Evolutionary conservation across 2,329 filamentous ascomycete genomes (phyloP).

Genomic region (Claviceps paspali): DNA sequence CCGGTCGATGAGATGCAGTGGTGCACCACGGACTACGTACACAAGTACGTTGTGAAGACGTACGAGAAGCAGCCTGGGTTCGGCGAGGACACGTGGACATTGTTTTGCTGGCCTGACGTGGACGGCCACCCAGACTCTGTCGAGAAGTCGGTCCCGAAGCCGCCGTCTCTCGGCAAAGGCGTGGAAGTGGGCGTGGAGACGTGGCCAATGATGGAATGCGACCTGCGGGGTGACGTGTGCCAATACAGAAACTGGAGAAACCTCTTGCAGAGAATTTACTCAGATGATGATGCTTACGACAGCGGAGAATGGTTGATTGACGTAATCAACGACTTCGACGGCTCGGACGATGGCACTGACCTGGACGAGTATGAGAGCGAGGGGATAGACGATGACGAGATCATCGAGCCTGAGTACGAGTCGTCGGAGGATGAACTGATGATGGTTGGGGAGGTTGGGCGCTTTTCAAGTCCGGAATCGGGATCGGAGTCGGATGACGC

Average conservation of each 20-base stretch:
- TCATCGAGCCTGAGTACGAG: constrained; percentile 11
- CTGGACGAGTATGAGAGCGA: constrained; percentile 23
- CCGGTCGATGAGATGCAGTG: constrained; percentile 11
- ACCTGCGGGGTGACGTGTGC: constrained; percentile 8
- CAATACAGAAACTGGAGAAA: too few relatives aligned
- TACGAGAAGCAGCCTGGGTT: constrained; percentile 12
- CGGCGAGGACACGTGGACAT: constrained; percentile 12
- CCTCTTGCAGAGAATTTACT: too few relatives aligned
- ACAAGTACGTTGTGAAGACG: constrained; percentile 14
- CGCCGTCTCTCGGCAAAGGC: neutral
- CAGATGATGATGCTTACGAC: constrained; percentile 6
- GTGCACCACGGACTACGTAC: constrained; percentile 17
- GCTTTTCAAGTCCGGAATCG: constrained; percentile 3
- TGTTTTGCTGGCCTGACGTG: constrained; percentile 21
- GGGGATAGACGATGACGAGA: constrained; percentile 21
- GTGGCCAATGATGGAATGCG: constrained; percentile 19
- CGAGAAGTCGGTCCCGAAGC: constrained; percentile 10
- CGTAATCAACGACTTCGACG: too few relatives aligned
- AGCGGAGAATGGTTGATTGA: constrained; percentile 5
- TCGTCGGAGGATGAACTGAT: constrained; percentile 9
- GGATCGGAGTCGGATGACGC: constrained; percentile 5
- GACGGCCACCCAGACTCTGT: constrained; percentile 16
- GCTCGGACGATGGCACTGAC: constrained; percentile 5
- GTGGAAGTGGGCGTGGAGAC: constrained; percentile 9
- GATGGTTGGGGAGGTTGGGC: neutral